Evolutionary conservation across 192 early-diverging fungal genomes (phyloP).

Genomic region (Chytriomyces sp.): DNA sequence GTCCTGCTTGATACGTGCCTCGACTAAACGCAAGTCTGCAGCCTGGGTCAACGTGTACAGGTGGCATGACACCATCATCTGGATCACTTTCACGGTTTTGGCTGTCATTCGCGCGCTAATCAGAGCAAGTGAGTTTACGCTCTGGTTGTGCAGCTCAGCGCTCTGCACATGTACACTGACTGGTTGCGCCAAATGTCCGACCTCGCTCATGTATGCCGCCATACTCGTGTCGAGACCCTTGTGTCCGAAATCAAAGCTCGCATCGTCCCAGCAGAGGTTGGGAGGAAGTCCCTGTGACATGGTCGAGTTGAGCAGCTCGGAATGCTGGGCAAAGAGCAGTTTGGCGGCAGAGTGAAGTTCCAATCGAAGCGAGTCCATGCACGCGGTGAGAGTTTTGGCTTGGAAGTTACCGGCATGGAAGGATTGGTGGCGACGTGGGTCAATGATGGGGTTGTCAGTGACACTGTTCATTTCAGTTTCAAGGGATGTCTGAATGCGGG

Average conservation of each 20-base stretch:
- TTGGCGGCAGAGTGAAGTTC: background rate
- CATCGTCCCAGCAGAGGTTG: constrained; percentile 11
- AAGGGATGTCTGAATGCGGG: background rate
- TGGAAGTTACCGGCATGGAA: constrained; percentile 27
- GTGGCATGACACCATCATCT: constrained; percentile 12
- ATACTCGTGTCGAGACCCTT: constrained; percentile 5
- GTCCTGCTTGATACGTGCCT: too few species aligned
- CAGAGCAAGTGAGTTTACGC: constrained; percentile 17
- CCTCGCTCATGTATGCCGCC: constrained; percentile 17
- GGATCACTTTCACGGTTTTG: background rate
- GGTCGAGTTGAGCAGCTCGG: constrained; percentile 13
- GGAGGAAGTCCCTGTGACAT: constrained; percentile 14
- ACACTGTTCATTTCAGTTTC: constrained; percentile 10
- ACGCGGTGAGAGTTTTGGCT: background rate
- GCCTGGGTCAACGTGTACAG: background rate
- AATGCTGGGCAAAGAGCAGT: constrained; percentile 17
- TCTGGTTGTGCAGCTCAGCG: constrained; percentile 11
- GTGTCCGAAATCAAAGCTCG: constrained; percentile 11
- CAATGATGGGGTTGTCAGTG: constrained; percentile 18
- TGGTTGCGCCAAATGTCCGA: constrained; percentile 16
- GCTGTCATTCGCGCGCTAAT: constrained; percentile 13
- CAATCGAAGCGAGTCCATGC: constrained; percentile 17
- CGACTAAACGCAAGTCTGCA: constrained; percentile 10
- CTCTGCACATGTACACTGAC: background rate
- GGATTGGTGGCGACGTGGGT: background rate